Evolutionary conservation across 1,284 basidiomycete genomes (phyloP), one percentile per base, ranked within the genome.

Genomic region (Irpex lacteus): DNA sequence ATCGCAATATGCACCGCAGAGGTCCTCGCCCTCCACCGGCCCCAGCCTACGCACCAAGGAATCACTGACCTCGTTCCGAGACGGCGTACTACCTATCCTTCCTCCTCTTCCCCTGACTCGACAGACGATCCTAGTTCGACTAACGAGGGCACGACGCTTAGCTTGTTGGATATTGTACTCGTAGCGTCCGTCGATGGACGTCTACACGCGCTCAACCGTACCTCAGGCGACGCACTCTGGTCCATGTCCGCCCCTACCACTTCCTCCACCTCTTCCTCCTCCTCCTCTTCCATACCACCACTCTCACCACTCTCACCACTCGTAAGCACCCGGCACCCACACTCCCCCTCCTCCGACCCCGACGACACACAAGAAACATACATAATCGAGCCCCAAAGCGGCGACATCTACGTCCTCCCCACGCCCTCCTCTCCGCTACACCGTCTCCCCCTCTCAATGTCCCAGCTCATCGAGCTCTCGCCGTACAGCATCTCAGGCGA

Each of bases 111-210:
- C 21, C 2, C 21, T 26, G 21, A 26, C 21, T 26, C 21, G 21
- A 26, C 21, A 26, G 21, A n/a, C n/a, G n/a, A n/a, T n/a, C n/a
- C n/a, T n/a, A n/a, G n/a, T n/a, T n/a, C n/a, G n/a, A n/a, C n/a
- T n/a, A n/a, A n/a, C n/a, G 58, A 65, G 40, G 65, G 64, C 34
- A 65, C 15, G 72, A 81, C 19, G 82, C 87, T 88, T 15, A 81
- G 88, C 37, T 79, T 95, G 4, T 76, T 93, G 66, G 90, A 94
- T 71, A 84, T 92, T 54, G 88, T 95, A 56, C 83, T 97, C 9
- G 85, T 95, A 11, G 91, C 95, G 3, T 92, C 92, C 6, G 86
- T 96, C n/a, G 95, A 97, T 75, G 95, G 95, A 26, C 91, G 89
- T 65, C 88, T 97, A 56, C 93, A 95, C 78, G 95, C 92, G 0